Evolutionary conservation across 768 basidiomycete genomes (phyloP).

Genomic region (Boletus rubropictus): DNA sequence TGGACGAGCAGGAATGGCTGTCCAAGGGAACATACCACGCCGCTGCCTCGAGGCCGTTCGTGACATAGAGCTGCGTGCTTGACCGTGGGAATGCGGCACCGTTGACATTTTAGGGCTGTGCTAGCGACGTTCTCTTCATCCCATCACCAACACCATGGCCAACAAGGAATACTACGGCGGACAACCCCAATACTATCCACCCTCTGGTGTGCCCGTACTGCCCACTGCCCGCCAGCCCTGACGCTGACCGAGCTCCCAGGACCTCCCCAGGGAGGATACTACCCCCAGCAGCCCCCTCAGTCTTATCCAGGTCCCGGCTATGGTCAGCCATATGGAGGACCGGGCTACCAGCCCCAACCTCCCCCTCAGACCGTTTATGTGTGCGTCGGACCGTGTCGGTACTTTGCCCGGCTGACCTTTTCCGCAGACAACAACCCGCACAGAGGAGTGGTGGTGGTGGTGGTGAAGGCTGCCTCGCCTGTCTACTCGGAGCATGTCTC

Average conservation of each 20-base stretch:
- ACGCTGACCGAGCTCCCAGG: slow-evolving; percentile 39
- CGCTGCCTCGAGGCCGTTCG: not conserved
- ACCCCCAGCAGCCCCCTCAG: slow-evolving; percentile 69
- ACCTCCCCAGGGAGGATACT: slow-evolving; percentile 62
- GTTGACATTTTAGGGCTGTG: slow-evolving; percentile 23
- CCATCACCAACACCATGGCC: slow-evolving; percentile 44
- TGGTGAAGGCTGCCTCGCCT: slow-evolving; percentile 38
- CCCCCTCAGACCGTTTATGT: slow-evolving; percentile 82
- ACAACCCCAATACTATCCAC: slow-evolving; percentile 52
- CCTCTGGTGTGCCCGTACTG: slow-evolving; percentile 36
- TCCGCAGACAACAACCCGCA: slow-evolving; percentile 36
- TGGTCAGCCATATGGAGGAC: slow-evolving; percentile 28
- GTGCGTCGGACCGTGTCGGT: slow-evolving; percentile 37
- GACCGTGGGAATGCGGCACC: slow-evolving; percentile 20
- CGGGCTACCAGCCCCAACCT: slow-evolving; percentile 50
- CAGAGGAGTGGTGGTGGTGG: slow-evolving; percentile 35
- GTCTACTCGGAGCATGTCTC: slow-evolving; percentile 42
- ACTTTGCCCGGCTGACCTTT: slow-evolving; percentile 1
- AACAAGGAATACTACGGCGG: slow-evolving; percentile 68
- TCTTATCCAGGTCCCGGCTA: slow-evolving; percentile 53
- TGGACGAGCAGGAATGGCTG: not conserved
- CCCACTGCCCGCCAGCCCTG: not conserved
- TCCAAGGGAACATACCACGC: slow-evolving; percentile 8
- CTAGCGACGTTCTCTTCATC: slow-evolving; percentile 12
- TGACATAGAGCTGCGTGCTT: not conserved